phyloP scores from a whole-genome alignment of 768 basidiomycete species.

The Russula sp. region DNA sequence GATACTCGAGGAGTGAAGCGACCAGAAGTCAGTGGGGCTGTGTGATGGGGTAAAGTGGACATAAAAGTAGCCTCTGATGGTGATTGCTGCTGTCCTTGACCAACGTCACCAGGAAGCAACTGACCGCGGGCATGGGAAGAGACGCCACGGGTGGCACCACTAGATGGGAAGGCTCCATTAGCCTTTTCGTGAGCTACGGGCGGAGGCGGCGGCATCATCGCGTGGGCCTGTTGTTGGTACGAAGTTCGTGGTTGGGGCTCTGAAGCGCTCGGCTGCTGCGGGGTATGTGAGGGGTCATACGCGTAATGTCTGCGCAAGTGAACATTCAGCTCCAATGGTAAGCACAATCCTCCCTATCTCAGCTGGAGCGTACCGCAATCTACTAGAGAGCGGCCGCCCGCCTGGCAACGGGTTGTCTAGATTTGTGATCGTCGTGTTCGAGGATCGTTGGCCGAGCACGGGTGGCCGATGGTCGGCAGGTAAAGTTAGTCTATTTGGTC shows the following conservation, averaged over 20 bases:
- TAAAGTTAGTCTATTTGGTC: slow-evolving; percentile 60
- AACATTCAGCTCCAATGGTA: not conserved
- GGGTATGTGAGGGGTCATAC: slow-evolving; percentile 45
- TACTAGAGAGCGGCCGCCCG: slow-evolving; percentile 43
- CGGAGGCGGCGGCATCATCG: slow-evolving; percentile 28
- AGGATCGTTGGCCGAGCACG: slow-evolving; percentile 29
- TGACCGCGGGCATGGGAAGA: not conserved
- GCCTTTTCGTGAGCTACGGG: slow-evolving; percentile 20
- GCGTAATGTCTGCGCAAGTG: slow-evolving; percentile 51
- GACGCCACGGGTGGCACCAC: not conserved
- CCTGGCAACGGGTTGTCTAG: slow-evolving; percentile 2
- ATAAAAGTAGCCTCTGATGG: not conserved
- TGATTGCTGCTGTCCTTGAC: not conserved
- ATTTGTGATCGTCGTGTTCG: slow-evolving; percentile 1
- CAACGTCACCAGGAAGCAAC: not conserved
- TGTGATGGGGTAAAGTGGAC: not conserved
- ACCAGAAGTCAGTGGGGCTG: not conserved
- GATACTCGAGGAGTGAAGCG: slow-evolving; percentile 14
- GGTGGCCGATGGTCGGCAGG: slow-evolving; percentile 52
- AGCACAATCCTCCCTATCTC: not conserved
- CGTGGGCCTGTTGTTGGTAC: slow-evolving; percentile 18
- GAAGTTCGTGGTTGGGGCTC: slow-evolving; percentile 25
- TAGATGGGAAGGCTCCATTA: not conserved
- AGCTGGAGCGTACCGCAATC: slow-evolving; percentile 40
- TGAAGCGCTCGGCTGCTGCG: slow-evolving; percentile 32